Percentiles rank a stretch among this genome's conserved stretches.
phyloP scores from a whole-genome alignment of 75 land plant species.

The Pinus tabuliformis region DNA sequence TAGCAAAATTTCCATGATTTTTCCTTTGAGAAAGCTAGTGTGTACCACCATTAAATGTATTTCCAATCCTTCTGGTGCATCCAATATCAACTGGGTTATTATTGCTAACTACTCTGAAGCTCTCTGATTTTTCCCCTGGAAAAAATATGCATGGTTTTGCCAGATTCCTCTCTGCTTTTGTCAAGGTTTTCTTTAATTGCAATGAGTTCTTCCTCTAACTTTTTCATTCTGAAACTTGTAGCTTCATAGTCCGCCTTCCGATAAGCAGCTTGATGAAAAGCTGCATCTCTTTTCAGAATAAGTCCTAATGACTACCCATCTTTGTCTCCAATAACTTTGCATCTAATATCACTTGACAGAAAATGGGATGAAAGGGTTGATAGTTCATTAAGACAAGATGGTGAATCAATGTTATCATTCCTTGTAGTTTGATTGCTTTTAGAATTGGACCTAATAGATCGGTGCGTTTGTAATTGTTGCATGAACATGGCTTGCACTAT shows the following conservation, averaged over 20 bases:
- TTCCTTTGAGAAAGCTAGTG: background rate
- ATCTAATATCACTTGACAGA: background rate
- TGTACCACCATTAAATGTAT: background rate
- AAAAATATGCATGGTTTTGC: background rate
- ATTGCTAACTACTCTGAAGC: conserved; percentile 3
- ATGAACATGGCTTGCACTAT: conserved; percentile 89
- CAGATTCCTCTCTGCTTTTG: background rate
- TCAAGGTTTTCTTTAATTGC: conserved; percentile 17
- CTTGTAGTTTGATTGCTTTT: background rate
- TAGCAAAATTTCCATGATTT: background rate
- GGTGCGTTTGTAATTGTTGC: conserved; percentile 66
- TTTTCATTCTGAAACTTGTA: conserved; percentile 27
- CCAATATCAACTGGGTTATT: conserved; percentile 6
- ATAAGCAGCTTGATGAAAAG: conserved; percentile 7
- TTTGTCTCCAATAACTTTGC: background rate
- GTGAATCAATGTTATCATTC: conserved; percentile 1
- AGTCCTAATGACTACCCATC: conserved; percentile 23
- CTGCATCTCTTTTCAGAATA: conserved; percentile 16
- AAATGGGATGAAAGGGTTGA: conserved; percentile 2
- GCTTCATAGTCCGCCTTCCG: conserved; percentile 35
- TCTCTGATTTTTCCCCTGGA: background rate
- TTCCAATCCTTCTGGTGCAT: background rate
- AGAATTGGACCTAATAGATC: background rate
- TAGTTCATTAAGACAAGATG: background rate
- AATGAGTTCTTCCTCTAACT: conserved; percentile 27